Evolutionary conservation across 306 rosid genomes (phyloP).

Genomic region (Trifolium subterraneum): DNA sequence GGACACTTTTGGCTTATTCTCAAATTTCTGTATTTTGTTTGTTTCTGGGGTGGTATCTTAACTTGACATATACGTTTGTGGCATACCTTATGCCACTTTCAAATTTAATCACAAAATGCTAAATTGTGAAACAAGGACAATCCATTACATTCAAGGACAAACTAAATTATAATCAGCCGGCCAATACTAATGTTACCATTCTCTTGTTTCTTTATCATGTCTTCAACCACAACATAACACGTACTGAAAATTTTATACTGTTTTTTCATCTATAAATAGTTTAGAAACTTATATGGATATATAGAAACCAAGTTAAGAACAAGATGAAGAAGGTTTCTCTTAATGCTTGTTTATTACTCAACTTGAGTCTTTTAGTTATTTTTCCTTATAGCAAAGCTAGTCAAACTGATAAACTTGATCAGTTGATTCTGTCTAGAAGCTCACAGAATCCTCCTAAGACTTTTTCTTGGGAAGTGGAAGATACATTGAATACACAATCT

Average conservation of each 20-base stretch:
- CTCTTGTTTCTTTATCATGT: slow-evolving; percentile 29
- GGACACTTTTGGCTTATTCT: no score
- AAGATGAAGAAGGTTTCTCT: slow-evolving; percentile 38
- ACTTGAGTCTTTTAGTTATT: slow-evolving; percentile 36
- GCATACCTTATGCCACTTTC: no score
- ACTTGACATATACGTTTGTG: no score
- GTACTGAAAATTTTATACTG: background rate
- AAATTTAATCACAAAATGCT: slow-evolving; percentile 23
- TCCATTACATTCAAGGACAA: background rate
- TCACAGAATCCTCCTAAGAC: slow-evolving; percentile 35
- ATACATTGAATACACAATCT: slow-evolving; percentile 9
- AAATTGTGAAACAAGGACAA: slow-evolving; percentile 10
- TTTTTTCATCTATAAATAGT: slow-evolving; percentile 10
- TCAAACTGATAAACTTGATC: slow-evolving; percentile 51
- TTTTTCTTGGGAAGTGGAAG: slow-evolving; percentile 36
- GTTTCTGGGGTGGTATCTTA: no score
- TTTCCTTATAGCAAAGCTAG: slow-evolving; percentile 39
- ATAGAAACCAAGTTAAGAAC: slow-evolving; percentile 17
- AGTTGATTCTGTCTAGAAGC: slow-evolving; percentile 43
- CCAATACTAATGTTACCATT: background rate
- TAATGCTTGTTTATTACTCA: slow-evolving; percentile 38
- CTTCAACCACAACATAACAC: slow-evolving; percentile 21
- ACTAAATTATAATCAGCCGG: slow-evolving; percentile 24
- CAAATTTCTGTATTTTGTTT: no score
- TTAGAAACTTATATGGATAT: background rate